Percentiles rank a stretch among this genome's conserved stretches.
Evolutionary conservation across 495 filamentous ascomycete species (phyloP).

Genomic region (Daldinia vernicosa): DNA sequence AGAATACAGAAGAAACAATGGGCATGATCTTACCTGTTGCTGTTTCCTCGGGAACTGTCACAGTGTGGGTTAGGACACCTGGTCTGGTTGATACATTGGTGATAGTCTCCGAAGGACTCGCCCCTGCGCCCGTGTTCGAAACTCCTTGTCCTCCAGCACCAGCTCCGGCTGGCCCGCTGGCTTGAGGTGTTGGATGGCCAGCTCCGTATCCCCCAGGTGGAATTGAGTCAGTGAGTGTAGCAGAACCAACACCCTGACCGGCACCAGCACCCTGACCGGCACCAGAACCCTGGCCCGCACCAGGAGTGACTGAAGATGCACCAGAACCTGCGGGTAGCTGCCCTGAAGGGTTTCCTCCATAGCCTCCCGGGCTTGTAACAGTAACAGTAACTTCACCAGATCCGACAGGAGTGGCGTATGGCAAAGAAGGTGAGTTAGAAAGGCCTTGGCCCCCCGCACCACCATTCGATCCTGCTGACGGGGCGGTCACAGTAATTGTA

Average conservation of each 20-base stretch:
- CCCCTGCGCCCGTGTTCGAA: background rate
- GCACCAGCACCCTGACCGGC: slow-evolving; percentile 8
- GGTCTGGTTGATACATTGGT: slow-evolving; percentile 21
- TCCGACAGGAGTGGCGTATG: slow-evolving; percentile 10
- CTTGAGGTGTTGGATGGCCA: slow-evolving; percentile 31
- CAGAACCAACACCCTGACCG: slow-evolving; percentile 15
- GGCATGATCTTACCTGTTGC: slow-evolving; percentile 22
- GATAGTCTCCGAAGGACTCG: slow-evolving; percentile 10
- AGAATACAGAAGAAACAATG: background rate
- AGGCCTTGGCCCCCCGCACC: slow-evolving; percentile 36
- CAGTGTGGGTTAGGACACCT: slow-evolving; percentile 26
- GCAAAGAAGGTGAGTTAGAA: background rate
- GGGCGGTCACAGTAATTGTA: slow-evolving; percentile 30
- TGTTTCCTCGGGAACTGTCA: slow-evolving; percentile 24
- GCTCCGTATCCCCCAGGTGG: slow-evolving; percentile 36
- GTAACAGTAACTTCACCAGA: slow-evolving; percentile 24
- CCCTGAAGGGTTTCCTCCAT: slow-evolving; percentile 25
- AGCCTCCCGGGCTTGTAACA: slow-evolving; percentile 24
- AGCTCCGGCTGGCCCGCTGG: background rate
- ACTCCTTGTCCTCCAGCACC: slow-evolving; percentile 13
- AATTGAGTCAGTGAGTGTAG: slow-evolving; percentile 21
- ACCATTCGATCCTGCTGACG: slow-evolving; percentile 23
- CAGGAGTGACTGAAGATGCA: slow-evolving; percentile 11
- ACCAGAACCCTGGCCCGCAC: slow-evolving; percentile 26
- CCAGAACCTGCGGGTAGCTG: slow-evolving; percentile 20